phyloP scores from a whole-genome alignment of 192 early-diverging fungal genomes.

The Phlyctochytrium planicorne region DNA sequence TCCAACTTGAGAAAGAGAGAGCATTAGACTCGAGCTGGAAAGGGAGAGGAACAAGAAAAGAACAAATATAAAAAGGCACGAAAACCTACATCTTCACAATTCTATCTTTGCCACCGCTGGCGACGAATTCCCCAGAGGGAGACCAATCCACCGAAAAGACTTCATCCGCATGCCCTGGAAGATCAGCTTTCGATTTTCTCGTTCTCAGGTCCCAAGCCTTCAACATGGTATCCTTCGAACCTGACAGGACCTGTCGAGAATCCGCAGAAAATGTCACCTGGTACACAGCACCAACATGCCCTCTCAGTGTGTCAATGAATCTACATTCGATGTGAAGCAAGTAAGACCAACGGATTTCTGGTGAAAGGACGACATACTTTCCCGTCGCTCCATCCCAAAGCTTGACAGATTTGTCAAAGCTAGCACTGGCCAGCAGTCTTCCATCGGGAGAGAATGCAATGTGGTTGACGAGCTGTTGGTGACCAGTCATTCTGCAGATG shows the following conservation, averaged over 20 bases:
- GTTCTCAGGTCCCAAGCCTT: constrained; percentile 95
- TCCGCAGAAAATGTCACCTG: constrained; percentile 95
- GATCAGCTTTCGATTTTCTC: constrained; percentile 84
- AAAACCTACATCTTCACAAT: constrained; percentile 88
- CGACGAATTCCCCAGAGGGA: constrained; percentile 84
- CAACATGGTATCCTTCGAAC: constrained; percentile 87
- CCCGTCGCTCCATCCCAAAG: constrained; percentile 92
- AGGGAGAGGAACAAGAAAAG: too few species aligned
- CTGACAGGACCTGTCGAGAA: constrained; percentile 85
- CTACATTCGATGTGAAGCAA: constrained; percentile 23
- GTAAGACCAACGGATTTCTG: neutral
- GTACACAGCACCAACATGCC: constrained; percentile 96
- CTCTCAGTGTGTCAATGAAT: constrained; percentile 87
- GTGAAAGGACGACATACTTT: constrained; percentile 47
- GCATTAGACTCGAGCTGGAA: too few species aligned
- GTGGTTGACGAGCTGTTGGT: constrained; percentile 95
- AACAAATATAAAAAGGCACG: too few species aligned
- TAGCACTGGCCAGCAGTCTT: constrained; percentile 81
- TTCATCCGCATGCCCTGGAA: constrained; percentile 96
- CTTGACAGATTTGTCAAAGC: constrained; percentile 97
- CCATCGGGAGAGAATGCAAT: constrained; percentile 93
- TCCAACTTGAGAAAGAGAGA: too few species aligned
- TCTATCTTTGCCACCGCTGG: constrained; percentile 91
- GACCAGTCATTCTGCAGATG: constrained; percentile 51
- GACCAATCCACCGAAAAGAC: constrained; percentile 96